A percentile compares a stretch with the other conserved stretches of the same genome.
phyloP scores from a whole-genome alignment of 176 grass and related monocot genomes.

The Oryza rufipogon region DNA sequence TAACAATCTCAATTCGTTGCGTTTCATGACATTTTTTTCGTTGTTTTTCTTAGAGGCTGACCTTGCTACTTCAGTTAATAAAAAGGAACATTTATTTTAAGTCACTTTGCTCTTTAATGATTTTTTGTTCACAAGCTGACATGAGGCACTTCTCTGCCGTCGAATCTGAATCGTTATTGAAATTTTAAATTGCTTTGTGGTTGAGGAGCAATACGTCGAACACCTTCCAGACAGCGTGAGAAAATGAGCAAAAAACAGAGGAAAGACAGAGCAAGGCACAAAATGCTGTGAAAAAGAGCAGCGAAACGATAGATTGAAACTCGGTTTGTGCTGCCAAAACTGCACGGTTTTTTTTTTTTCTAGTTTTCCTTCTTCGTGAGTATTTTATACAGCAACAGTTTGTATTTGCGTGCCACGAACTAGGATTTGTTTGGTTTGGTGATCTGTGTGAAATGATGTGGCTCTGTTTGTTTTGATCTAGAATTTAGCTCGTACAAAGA shows the following conservation, averaged over 20 bases:
- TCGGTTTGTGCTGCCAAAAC: neutral
- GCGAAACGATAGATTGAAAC: neutral
- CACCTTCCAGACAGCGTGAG: neutral
- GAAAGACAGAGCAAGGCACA: neutral
- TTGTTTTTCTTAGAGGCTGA: constrained; percentile 15
- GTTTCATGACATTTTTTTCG: constrained; percentile 5
- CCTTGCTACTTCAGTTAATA: neutral
- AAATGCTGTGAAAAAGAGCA: neutral
- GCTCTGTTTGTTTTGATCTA: neutral
- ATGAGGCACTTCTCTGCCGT: too few relatives aligned
- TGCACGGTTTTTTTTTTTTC: too few relatives aligned
- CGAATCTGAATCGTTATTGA: too few relatives aligned
- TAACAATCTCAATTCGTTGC: constrained; percentile 25
- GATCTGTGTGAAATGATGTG: neutral
- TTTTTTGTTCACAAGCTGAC: too few relatives aligned
- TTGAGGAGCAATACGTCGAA: neutral
- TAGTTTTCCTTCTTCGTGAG: too few relatives aligned
- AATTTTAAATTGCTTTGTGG: too few relatives aligned
- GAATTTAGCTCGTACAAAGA: too few relatives aligned
- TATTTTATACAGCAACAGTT: too few relatives aligned
- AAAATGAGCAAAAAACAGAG: neutral
- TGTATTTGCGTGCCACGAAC: neutral
- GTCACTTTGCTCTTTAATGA: neutral
- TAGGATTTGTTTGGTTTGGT: neutral
- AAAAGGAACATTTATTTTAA: neutral